phyloP scores from a whole-genome alignment of 208 protist genomes.

The Zelonia costaricensis region DNA sequence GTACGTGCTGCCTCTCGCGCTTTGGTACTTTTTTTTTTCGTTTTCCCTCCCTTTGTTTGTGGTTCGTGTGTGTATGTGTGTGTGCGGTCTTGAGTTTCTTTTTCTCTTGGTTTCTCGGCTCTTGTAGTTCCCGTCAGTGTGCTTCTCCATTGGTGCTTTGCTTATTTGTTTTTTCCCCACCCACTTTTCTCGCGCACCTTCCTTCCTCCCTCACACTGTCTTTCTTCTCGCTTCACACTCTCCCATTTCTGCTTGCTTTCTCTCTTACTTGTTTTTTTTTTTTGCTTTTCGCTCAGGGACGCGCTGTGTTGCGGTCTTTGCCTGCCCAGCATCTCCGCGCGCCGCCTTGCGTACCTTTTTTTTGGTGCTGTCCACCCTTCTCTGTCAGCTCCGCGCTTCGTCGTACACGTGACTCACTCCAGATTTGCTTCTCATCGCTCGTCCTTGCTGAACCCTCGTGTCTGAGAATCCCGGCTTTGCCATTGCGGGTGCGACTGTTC shows the following conservation, averaged over 20 bases:
- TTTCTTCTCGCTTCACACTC: background rate
- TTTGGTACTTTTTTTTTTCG: background rate
- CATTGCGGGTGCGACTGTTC: too few species aligned
- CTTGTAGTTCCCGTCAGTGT: too few species aligned
- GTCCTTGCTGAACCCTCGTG: too few species aligned
- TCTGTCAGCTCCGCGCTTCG: too few species aligned
- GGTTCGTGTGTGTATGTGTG: background rate
- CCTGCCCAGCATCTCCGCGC: too few species aligned
- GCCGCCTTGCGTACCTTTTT: background rate
- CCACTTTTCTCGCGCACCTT: background rate
- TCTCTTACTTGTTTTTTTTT: conserved; percentile 4
- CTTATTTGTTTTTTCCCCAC: background rate
- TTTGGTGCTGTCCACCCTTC: too few species aligned
- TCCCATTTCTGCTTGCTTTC: background rate
- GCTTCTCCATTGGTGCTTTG: too few species aligned
- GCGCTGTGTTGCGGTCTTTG: too few species aligned
- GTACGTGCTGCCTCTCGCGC: background rate
- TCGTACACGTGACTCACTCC: too few species aligned
- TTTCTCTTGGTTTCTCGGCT: background rate
- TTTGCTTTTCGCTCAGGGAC: too few species aligned
- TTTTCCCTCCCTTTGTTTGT: background rate
- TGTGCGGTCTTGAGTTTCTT: background rate
- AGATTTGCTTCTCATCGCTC: too few species aligned
- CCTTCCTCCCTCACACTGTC: background rate
- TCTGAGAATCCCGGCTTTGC: too few species aligned